Evolutionary conservation across 2,329 filamentous ascomycete species (phyloP).

Genomic region (Clarireedia hainanense): DNA sequence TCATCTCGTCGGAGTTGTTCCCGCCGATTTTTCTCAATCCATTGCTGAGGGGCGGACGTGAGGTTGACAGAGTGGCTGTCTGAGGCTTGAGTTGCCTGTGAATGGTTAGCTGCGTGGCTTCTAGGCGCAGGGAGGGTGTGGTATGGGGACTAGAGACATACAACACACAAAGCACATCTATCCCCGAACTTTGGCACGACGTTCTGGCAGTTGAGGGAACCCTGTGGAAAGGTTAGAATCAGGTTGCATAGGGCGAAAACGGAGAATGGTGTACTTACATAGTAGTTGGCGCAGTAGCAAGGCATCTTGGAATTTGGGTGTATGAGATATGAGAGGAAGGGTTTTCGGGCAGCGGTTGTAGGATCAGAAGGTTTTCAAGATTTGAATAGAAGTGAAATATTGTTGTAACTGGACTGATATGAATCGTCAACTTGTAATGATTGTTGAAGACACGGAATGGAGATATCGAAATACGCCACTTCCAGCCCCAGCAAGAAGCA

Average conservation of each 20-base stretch:
- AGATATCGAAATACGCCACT: too few species aligned
- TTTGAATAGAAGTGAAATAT: neutral
- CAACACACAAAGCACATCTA: constrained; percentile 1
- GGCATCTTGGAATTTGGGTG: neutral
- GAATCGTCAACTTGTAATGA: too few species aligned
- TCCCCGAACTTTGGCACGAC: constrained; percentile 1
- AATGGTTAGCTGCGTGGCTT: neutral
- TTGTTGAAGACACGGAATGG: too few species aligned
- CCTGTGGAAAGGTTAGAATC: neutral
- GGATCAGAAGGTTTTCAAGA: neutral
- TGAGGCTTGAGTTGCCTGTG: neutral
- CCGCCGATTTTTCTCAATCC: neutral
- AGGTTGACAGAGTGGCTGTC: neutral
- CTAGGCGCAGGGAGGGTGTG: neutral
- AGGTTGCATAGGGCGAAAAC: neutral
- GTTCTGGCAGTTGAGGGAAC: constrained; percentile 5
- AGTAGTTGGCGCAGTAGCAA: constrained; percentile 8
- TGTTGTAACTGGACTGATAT: too few species aligned
- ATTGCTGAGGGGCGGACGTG: neutral
- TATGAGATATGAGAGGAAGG: too few species aligned
- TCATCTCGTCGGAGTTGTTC: constrained; percentile 1
- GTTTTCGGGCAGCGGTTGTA: neutral
- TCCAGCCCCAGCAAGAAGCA: too few species aligned
- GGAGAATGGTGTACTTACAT: neutral
- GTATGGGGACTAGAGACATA: neutral